Conservation (phyloP, 306 rosid genomes). For the Rubus idaeus region DNA sequence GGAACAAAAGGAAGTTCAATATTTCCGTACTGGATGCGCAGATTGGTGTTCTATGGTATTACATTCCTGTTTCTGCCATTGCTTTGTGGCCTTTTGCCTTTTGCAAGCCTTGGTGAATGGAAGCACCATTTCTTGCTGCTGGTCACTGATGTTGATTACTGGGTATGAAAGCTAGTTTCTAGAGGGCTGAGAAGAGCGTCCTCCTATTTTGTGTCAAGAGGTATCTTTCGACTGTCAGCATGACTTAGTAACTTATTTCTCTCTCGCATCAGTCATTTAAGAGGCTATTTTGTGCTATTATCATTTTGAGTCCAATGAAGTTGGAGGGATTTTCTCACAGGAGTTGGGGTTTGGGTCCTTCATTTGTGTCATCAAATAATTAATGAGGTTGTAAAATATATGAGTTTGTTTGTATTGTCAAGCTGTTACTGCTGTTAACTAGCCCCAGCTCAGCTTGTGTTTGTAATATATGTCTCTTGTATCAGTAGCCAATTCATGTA, state of each 20-base stretch:
- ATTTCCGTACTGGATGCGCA: slow-evolving; percentile 63
- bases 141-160: slow-evolving; percentile 14
- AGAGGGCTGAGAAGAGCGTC: neutral
- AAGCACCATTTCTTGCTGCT: slow-evolving; percentile 50
- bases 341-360: neutral
- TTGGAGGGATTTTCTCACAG: neutral
- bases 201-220: neutral
- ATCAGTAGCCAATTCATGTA: neutral
- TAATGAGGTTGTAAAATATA: neutral
- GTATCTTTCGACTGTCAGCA: neutral
- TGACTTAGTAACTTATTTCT: neutral
- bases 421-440: neutral
- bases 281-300: neutral
- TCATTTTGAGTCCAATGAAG: neutral
- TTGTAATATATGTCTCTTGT: neutral
- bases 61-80: slow-evolving; percentile 60
- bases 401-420: neutral
- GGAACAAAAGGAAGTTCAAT: slow-evolving; percentile 25
- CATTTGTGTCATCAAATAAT: neutral
- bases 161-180: slow-evolving; percentile 21
- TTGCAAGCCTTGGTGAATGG: slow-evolving; percentile 75
- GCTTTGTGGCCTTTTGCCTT: slow-evolving; percentile 76
- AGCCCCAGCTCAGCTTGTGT: neutral
- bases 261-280: neutral
- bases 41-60: slow-evolving; percentile 39